Conservation (phyloP, 345 rosid genomes). For the Salix exigua region DNA sequence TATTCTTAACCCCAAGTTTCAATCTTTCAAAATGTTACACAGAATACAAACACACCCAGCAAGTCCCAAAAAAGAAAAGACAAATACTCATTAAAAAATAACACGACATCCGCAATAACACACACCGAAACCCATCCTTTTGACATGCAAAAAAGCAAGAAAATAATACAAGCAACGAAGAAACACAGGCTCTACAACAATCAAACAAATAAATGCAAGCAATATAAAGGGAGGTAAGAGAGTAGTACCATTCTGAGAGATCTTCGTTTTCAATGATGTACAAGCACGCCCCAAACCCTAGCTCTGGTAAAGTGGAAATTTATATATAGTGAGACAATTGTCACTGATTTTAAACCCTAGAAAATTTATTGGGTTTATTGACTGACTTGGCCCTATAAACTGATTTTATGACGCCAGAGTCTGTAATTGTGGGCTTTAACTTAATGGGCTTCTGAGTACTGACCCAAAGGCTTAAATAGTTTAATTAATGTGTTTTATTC, state of each 20-base stretch:
- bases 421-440: not conserved
- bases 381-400: not conserved
- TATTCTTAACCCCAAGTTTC: not conserved
- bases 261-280: not conserved
- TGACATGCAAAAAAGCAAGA: not conserved
- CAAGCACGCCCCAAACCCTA: slow-evolving; percentile 2
- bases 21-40: not conserved
- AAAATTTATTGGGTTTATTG: not conserved
- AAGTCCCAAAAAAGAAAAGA: not conserved
- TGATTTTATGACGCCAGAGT: not conserved
- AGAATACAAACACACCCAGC: too few species aligned
- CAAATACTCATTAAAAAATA: not conserved
- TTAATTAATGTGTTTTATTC: not conserved
- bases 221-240: not conserved
- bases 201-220: not conserved
- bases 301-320: not conserved
- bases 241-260: not conserved
- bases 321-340: not conserved
- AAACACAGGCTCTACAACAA: not conserved
- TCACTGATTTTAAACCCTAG: slow-evolving; percentile 8
- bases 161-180: not conserved
- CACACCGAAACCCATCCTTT: not conserved
- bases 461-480: not conserved
- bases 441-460: not conserved
- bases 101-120: not conserved